Conservation (phyloP, 768 basidiomycete genomes). For the Rubroboletus satanas region DNA sequence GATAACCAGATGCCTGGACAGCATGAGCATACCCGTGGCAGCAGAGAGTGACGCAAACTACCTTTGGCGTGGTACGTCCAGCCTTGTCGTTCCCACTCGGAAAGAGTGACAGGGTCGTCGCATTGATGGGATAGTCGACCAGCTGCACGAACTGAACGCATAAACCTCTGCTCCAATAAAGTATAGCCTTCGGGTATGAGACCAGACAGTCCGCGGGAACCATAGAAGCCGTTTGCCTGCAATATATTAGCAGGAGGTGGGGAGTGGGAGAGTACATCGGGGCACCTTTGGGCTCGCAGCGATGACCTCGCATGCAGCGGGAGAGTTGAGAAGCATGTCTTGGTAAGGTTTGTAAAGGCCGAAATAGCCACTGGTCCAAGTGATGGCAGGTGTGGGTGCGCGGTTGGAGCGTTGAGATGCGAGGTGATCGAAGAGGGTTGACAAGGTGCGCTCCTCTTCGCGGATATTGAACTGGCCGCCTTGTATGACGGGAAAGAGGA, state of each 20-base stretch:
- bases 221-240: conserved; percentile 95
- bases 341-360: conserved; percentile 81
- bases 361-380: conserved; percentile 96
- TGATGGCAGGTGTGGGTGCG: conserved; percentile 45
- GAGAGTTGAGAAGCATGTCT: conserved; percentile 57
- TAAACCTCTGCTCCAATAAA: conserved; percentile 79
- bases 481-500: conserved; percentile 82
- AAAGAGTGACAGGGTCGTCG: conserved; percentile 56
- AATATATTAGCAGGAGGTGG: not conserved
- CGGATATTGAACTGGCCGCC: conserved; percentile 82
- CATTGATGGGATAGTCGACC: conserved; percentile 33
- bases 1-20: conserved; percentile 80
- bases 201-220: conserved; percentile 84
- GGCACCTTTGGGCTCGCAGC: conserved; percentile 83
- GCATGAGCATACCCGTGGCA: not conserved
- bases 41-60: conserved; percentile 26
- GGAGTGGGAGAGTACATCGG: not conserved
- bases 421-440: conserved; percentile 54
- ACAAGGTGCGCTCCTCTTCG: conserved; percentile 73
- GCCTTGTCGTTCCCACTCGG: conserved; percentile 81
- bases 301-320: conserved; percentile 65
- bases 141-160: conserved; percentile 54
- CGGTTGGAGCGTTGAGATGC: conserved; percentile 11
- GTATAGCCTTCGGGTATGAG: conserved; percentile 97
- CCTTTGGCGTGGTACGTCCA: conserved; percentile 99